These are phyloP conservation scores for Aspergillus tamarii DNA, from an alignment of 2,329 filamentous ascomycete genomes.

Conservation along the genomic window DNA sequence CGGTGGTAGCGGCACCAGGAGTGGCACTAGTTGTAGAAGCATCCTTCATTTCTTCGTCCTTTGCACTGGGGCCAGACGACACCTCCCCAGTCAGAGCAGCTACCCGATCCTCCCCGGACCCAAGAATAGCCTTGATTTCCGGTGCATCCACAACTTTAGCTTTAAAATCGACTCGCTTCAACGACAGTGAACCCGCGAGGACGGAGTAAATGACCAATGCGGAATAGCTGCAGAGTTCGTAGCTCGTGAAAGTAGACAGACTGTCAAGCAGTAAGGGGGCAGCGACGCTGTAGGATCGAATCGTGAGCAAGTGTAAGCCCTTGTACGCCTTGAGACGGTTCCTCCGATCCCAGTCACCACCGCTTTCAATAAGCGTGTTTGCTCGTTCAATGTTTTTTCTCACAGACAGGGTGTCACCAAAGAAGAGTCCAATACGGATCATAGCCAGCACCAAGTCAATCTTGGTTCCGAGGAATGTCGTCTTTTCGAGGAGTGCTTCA, in stretches of 20 bases:
- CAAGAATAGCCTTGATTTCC: slow-evolving; percentile 96
- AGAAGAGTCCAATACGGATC: slow-evolving; percentile 94
- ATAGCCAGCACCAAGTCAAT: slow-evolving; percentile 97
- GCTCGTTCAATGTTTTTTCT: slow-evolving; percentile 94
- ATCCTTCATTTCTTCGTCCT: slow-evolving; percentile 75
- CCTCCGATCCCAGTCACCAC: slow-evolving; percentile 97
- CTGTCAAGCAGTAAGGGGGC: slow-evolving; percentile 95
- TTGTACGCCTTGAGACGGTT: slow-evolving; percentile 99
- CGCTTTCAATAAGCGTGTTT: slow-evolving; percentile 85
- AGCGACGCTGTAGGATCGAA: slow-evolving; percentile 85
- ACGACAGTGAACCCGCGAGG: slow-evolving; percentile 86
- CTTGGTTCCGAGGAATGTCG: slow-evolving; percentile 93
- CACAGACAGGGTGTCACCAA: slow-evolving; percentile 86
- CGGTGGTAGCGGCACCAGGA: slow-evolving; percentile 62
- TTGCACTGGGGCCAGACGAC: slow-evolving; percentile 77
- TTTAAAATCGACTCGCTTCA: slow-evolving; percentile 98
- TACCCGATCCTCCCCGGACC: slow-evolving; percentile 84
- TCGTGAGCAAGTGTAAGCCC: slow-evolving; percentile 87
- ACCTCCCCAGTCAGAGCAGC: slow-evolving; percentile 78
- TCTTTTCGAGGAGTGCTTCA: slow-evolving; percentile 94
- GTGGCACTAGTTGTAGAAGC: slow-evolving; percentile 57
- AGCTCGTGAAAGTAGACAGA: slow-evolving; percentile 96
- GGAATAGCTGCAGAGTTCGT: slow-evolving; percentile 97
- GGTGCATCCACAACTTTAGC: slow-evolving; percentile 97
- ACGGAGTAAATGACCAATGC: slow-evolving; percentile 94